Evolutionary conservation across 352 stramenopile genomes (phyloP).

Genomic region (Paralagenidium karlingii): DNA sequence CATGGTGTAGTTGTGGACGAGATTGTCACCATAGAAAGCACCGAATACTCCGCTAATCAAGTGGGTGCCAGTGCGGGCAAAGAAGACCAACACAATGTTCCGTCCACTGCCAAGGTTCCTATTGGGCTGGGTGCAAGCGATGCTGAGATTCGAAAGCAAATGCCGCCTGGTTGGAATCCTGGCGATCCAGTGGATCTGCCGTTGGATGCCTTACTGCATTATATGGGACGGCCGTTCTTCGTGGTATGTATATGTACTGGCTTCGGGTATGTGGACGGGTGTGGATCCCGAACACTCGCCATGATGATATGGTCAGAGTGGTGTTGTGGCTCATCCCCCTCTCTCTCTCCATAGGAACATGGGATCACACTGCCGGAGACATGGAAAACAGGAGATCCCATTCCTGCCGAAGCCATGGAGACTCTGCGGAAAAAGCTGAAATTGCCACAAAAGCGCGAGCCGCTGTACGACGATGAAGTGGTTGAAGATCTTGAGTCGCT

Average conservation of each 20-base stretch:
- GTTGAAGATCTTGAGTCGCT: slow-evolving; percentile 53
- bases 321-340: no score
- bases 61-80: slow-evolving; percentile 9
- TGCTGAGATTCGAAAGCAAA: slow-evolving; percentile 59
- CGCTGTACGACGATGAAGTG: slow-evolving; percentile 63
- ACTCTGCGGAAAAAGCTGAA: slow-evolving; percentile 73
- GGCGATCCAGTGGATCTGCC: slow-evolving; percentile 70
- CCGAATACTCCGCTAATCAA: slow-evolving; percentile 39
- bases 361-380: slow-evolving; percentile 51
- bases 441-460: slow-evolving; percentile 44
- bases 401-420: slow-evolving; percentile 63
- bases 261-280: no score
- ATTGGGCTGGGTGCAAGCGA: slow-evolving; percentile 56
- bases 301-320: no score
- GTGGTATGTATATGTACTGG: slow-evolving; percentile 17
- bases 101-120: slow-evolving; percentile 43
- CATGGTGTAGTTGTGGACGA: slow-evolving; percentile 68
- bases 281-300: no score
- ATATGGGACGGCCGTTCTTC: slow-evolving; percentile 70
- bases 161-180: slow-evolving; percentile 65
- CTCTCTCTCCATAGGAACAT: slow-evolving; percentile 53
- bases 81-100: slow-evolving; percentile 4
- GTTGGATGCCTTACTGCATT: slow-evolving; percentile 61
- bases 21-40: slow-evolving; percentile 50
- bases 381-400: slow-evolving; percentile 54